These are phyloP conservation scores for Colletotrichum limetticola DNA, from an alignment of 2,329 filamentous ascomycete genomes.

Conservation along the genomic window DNA sequence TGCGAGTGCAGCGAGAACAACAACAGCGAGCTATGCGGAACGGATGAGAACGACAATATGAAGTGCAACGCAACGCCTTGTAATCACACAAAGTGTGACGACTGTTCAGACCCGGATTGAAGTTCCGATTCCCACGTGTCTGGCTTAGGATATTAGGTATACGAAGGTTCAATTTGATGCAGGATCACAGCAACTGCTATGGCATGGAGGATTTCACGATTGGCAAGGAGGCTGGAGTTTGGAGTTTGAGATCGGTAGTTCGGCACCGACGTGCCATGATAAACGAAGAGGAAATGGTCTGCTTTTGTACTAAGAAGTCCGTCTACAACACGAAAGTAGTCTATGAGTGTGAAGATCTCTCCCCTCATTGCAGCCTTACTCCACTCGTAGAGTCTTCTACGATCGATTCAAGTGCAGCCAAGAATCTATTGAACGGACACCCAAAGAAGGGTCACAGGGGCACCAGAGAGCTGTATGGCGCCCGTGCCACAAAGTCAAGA, in stretches of 20 bases:
- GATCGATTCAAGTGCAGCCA: no score
- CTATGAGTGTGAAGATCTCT: not conserved
- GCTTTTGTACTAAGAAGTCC: not conserved
- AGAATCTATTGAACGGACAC: no score
- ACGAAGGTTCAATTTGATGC: no score
- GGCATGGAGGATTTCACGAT: not conserved
- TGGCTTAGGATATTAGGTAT: not conserved
- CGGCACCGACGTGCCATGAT: not conserved
- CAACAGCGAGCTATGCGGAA: constrained; percentile 18
- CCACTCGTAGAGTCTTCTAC: not conserved
- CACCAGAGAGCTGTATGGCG: no score
- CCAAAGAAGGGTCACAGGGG: no score
- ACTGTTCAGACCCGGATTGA: constrained; percentile 11
- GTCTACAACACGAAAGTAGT: not conserved
- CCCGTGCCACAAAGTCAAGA: no score
- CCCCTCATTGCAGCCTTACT: no score
- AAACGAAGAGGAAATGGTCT: not conserved
- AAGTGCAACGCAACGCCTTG: not conserved
- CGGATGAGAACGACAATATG: constrained; percentile 2
- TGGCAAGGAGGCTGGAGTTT: not conserved
- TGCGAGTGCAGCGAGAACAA: constrained; percentile 9
- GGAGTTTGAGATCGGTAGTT: not conserved
- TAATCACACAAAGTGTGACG: constrained; percentile 2
- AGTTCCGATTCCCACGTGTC: not conserved
- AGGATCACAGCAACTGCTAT: not conserved